Conservation (phyloP, 176 grass and related monocot genomes). For the Ananas comosus region DNA sequence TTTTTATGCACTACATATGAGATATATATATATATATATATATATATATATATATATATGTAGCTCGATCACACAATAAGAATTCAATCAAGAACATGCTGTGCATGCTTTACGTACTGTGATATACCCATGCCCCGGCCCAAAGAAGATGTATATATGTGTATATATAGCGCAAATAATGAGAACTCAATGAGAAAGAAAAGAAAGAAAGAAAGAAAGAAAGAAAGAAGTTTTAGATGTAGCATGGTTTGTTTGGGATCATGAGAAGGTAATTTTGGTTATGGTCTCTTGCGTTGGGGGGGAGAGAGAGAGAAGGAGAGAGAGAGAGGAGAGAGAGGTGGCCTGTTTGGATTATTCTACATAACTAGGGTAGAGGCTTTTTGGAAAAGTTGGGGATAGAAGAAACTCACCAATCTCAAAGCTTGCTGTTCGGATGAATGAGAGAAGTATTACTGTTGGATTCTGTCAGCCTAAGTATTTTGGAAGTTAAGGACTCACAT, state of each 20-base stretch:
- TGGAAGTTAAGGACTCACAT: conserved; percentile 2
- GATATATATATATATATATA: no score
- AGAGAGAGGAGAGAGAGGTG: not conserved
- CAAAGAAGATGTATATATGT: no score
- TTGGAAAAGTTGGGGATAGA: not conserved
- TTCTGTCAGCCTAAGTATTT: conserved; percentile 5
- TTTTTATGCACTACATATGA: no score
- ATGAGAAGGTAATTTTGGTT: not conserved
- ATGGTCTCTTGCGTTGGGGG: not conserved
- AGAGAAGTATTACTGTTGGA: conserved; percentile 1
- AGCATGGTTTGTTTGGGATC: no score
- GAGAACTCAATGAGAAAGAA: no score
- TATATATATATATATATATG: no score
- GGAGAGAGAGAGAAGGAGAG: not conserved
- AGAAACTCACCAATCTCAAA: not conserved
- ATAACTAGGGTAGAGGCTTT: not conserved
- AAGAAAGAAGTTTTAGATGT: no score
- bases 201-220: no score
- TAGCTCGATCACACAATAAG: not conserved
- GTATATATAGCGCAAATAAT: no score
- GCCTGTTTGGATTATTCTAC: no score
- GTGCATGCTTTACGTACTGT: no score
- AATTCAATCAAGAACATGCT: not conserved
- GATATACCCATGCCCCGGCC: no score
- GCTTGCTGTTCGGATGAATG: not conserved